A percentile compares a stretch with the other conserved stretches of the same genome.
Evolutionary conservation across 495 filamentous ascomycete genomes (phyloP).

Genomic region (Penicillium ochrochloron): DNA sequence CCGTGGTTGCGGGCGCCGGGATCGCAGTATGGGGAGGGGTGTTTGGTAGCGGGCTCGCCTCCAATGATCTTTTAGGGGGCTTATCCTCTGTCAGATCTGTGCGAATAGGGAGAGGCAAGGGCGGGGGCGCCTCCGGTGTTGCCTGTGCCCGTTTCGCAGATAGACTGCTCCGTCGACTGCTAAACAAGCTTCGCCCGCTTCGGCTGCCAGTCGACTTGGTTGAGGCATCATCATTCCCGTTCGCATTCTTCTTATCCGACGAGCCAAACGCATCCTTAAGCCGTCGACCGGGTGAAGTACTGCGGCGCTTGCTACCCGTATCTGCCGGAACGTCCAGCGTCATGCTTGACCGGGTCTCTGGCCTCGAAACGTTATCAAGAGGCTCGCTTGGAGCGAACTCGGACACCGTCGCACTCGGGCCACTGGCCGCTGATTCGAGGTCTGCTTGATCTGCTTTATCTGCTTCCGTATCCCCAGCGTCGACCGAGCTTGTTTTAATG

Average conservation of each 20-base stretch:
- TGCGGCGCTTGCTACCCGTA: slow-evolving; percentile 41
- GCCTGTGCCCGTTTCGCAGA: slow-evolving; percentile 43
- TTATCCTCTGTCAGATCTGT: slow-evolving; percentile 42
- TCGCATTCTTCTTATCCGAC: slow-evolving; percentile 40
- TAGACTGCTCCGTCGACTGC: slow-evolving; percentile 47
- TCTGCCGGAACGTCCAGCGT: slow-evolving; percentile 41
- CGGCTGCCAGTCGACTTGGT: slow-evolving; percentile 41
- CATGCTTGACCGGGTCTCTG: slow-evolving; percentile 31
- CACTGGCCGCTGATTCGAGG: slow-evolving; percentile 39
- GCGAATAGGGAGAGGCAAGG: slow-evolving; percentile 42
- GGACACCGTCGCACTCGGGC: slow-evolving; percentile 30
- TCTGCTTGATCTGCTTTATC: slow-evolving; percentile 30
- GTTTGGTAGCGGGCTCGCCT: slow-evolving; percentile 38
- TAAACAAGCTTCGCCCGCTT: slow-evolving; percentile 35
- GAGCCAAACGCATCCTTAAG: slow-evolving; percentile 52
- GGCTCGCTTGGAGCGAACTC: slow-evolving; percentile 34
- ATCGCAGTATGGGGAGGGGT: slow-evolving; percentile 51
- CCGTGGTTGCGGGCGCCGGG: slow-evolving; percentile 52
- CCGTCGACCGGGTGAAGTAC: slow-evolving; percentile 48
- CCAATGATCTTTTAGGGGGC: slow-evolving; percentile 20
- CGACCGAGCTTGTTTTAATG: slow-evolving; percentile 62
- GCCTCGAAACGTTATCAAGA: slow-evolving; percentile 26
- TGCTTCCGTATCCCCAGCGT: slow-evolving; percentile 32
- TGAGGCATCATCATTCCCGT: slow-evolving; percentile 45
- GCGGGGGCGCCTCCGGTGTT: slow-evolving; percentile 35